Conservation (phyloP, 1,284 basidiomycete genomes). For the Apiotrichum laibachii region DNA sequence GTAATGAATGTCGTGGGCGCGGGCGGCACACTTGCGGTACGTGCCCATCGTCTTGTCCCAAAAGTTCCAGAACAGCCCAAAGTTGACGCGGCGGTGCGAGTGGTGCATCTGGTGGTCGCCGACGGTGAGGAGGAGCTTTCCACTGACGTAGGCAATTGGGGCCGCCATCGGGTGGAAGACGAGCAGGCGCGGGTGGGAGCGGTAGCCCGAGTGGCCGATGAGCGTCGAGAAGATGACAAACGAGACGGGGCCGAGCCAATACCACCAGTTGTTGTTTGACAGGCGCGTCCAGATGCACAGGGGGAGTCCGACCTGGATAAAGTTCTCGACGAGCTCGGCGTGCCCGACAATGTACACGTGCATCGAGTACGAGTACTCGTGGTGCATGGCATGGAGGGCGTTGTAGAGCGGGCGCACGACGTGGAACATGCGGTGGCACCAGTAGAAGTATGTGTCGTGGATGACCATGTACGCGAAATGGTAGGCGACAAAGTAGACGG, state of each 20-base stretch:
- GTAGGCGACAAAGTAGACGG: neutral
- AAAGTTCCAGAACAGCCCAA: slow-evolving; percentile 6
- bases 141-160: neutral
- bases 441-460: slow-evolving; percentile 10
- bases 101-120: slow-evolving; percentile 9
- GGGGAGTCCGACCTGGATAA: slow-evolving; percentile 8
- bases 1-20: neutral
- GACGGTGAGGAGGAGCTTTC: neutral
- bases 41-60: slow-evolving; percentile 5
- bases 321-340: slow-evolving; percentile 10
- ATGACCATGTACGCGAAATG: slow-evolving; percentile 6
- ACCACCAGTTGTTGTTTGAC: slow-evolving; percentile 7
- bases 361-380: slow-evolving; percentile 14
- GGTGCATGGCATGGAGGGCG: slow-evolving; percentile 9
- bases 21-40: slow-evolving; percentile 5
- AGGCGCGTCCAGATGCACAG: slow-evolving; percentile 1
- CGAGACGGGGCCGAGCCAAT: slow-evolving; percentile 6
- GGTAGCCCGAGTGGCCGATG: slow-evolving; percentile 10
- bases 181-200: slow-evolving; percentile 6
- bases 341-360: slow-evolving; percentile 9
- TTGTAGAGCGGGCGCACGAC: slow-evolving; percentile 7
- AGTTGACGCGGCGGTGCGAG: slow-evolving; percentile 10
- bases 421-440: slow-evolving; percentile 9
- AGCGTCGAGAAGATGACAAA: slow-evolving; percentile 9
- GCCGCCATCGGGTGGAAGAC: slow-evolving; percentile 8